Conservation (phyloP, 2,329 filamentous ascomycete genomes). For the Domatiomyces globalis region DNA sequence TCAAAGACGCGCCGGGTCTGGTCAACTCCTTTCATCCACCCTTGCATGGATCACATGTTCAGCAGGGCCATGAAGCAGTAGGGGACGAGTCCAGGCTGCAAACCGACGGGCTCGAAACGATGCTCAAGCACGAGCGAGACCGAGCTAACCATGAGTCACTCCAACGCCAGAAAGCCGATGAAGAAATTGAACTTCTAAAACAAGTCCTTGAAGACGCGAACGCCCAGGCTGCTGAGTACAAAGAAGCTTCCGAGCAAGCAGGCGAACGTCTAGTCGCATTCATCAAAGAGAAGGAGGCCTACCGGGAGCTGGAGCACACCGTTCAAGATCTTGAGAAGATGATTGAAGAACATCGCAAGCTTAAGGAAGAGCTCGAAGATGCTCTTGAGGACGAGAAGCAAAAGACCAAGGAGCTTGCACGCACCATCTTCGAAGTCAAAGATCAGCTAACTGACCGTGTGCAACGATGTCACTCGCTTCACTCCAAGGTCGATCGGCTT, state of each 20-base stretch:
- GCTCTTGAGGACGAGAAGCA: constrained; percentile 31
- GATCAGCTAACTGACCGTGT: constrained; percentile 76
- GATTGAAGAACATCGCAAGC: constrained; percentile 47
- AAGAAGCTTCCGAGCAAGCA: constrained; percentile 47
- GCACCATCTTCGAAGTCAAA: constrained; percentile 35
- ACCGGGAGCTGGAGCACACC: constrained; percentile 40
- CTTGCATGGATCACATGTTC: constrained; percentile 32
- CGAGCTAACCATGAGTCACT: constrained; percentile 51
- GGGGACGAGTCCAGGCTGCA: constrained; percentile 39
- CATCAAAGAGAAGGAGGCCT: constrained; percentile 55
- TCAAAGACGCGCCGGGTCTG: constrained; percentile 51
- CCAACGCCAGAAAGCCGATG: constrained; percentile 52
- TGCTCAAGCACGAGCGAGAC: constrained; percentile 49
- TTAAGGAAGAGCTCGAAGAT: constrained; percentile 42
- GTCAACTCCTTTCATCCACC: constrained; percentile 46
- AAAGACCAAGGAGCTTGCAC: constrained; percentile 53
- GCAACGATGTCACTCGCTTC: constrained; percentile 68
- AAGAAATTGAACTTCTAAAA: constrained; percentile 59
- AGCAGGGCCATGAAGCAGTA: constrained; percentile 39
- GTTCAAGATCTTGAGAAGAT: constrained; percentile 42
- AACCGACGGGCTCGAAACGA: constrained; percentile 55
- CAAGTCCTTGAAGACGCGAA: constrained; percentile 52
- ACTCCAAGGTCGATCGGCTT: constrained; percentile 66
- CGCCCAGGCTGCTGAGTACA: constrained; percentile 36
- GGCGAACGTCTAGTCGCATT: constrained; percentile 48